Conservation (phyloP, 345 rosid genomes). For the Salix dunnii region DNA sequence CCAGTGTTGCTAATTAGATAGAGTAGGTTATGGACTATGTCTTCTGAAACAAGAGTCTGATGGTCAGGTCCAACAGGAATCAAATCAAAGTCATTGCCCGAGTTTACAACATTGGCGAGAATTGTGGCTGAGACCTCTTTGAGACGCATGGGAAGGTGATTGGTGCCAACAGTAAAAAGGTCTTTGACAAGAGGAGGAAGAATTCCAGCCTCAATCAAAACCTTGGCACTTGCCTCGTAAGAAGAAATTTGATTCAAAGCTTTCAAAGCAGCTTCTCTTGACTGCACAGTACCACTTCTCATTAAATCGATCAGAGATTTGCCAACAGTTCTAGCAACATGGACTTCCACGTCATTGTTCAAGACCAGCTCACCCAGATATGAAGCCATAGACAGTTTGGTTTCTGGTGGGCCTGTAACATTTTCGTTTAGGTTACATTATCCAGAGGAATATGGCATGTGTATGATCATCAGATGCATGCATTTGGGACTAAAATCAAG, state of each 20-base stretch:
- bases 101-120: slow-evolving; percentile 79
- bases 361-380: slow-evolving; percentile 81
- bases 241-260: slow-evolving; percentile 86
- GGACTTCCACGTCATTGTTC: slow-evolving; percentile 71
- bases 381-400: slow-evolving; percentile 79
- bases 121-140: slow-evolving; percentile 93
- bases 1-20: slow-evolving; percentile 93
- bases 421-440: slow-evolving; percentile 25
- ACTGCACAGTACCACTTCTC: slow-evolving; percentile 60
- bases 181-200: slow-evolving; percentile 88
- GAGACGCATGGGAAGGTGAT: slow-evolving; percentile 77
- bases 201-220: slow-evolving; percentile 73
- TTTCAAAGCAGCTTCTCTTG: slow-evolving; percentile 79
- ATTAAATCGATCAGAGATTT: slow-evolving; percentile 69
- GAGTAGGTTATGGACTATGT: slow-evolving; percentile 68
- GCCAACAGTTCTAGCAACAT: slow-evolving; percentile 75
- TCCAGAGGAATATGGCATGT: background rate
- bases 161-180: slow-evolving; percentile 69
- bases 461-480: slow-evolving; percentile 8
- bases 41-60: slow-evolving; percentile 85
- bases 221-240: slow-evolving; percentile 70
- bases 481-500: background rate
- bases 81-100: slow-evolving; percentile 68
- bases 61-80: slow-evolving; percentile 62
- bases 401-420: slow-evolving; percentile 73